Base-by-base conservation (phyloP, 2,329 filamentous ascomycete genomes). In the Dothiorella sarmentorum region DNA sequence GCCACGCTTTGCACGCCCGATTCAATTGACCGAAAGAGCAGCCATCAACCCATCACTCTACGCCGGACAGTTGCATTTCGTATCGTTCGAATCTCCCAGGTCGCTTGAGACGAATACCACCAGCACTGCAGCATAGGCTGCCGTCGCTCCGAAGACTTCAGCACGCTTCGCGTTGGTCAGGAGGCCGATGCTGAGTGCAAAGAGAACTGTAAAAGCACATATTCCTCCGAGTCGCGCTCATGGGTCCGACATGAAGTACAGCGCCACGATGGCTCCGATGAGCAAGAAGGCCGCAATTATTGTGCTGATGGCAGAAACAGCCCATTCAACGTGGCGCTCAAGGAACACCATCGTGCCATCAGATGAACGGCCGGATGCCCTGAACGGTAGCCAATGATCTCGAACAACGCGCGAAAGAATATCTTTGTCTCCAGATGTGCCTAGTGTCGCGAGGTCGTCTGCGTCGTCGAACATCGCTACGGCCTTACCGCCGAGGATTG, bases 61-160 rank as follows among this genome's bases (percentile, higher is more conserved):
- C 15, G n/a, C n/a, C 11, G 7, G 7, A 20, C 43, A 45, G 4
- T 4, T 18, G 10, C 43, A 45, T 27, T 27, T n/a, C 24, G 29
- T 10, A 13, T 13, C 29, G 15, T 13, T 31, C 29, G n/a, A 17
- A 29, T 27, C 29, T 0, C 20, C 20, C 18, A 37, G 13, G 3
- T 51, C 20, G 10, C 45, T 31, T 0, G 45, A 51, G n/a, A 67
- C 60, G 37, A 67, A 68, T 7, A 67, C 65, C 1, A 66, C 63
- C 7, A 67, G 42, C 7, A 65, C 63, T 17, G 65, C 65, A 2
- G 64, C 65, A 42, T 66, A 67, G 3, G 62, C 64, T 10, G 66
- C 65, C 5, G 66, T 66, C 29, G 66, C 61, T 17, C 63, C 65
- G 53, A 68, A 68, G 3, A 69, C 60, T n/a, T 68, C 66, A 3